Percentiles rank a stretch among this genome's conserved stretches.
Evolutionary conservation across 768 basidiomycete species (phyloP).

Genomic region (Saitozyma sp.): DNA sequence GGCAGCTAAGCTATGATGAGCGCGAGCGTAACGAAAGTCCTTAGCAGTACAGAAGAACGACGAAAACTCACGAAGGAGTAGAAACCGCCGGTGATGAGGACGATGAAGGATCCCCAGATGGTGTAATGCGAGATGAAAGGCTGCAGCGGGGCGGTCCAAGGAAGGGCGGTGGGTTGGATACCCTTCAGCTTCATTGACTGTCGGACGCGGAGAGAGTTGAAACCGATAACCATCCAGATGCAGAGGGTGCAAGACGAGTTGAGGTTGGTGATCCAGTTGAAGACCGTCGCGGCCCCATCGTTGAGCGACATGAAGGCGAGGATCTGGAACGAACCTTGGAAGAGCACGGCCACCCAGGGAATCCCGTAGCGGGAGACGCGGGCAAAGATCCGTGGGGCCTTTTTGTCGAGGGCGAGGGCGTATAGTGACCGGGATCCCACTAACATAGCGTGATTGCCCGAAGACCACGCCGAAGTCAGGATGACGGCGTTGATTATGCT

Average conservation of each 20-base stretch:
- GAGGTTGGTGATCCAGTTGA: constrained; percentile 34
- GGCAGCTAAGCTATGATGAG: constrained; percentile 3
- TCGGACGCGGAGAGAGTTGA: constrained; percentile 7
- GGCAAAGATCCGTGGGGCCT: constrained; percentile 43
- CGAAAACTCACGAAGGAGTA: constrained; percentile 37
- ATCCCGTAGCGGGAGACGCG: constrained; percentile 42
- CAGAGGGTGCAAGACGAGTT: constrained; percentile 23
- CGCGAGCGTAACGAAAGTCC: not conserved
- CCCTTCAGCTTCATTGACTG: constrained; percentile 14
- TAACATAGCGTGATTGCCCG: constrained; percentile 46
- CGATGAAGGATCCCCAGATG: constrained; percentile 17
- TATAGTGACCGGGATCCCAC: constrained; percentile 44
- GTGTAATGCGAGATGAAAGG: constrained; percentile 7
- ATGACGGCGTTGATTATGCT: constrained; percentile 47
- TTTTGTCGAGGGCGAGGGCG: constrained; percentile 44
- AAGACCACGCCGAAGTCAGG: constrained; percentile 39
- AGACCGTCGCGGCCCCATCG: constrained; percentile 24
- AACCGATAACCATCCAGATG: constrained; percentile 27
- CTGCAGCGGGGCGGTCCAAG: constrained; percentile 7
- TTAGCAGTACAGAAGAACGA: too few relatives aligned
- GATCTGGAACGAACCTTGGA: constrained; percentile 16
- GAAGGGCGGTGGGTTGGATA: constrained; percentile 6
- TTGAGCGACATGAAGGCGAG: constrained; percentile 27
- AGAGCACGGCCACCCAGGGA: constrained; percentile 44
- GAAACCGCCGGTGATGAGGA: constrained; percentile 43